Conservation (phyloP, 768 basidiomycete species). For the Kwoniella sp. region DNA sequence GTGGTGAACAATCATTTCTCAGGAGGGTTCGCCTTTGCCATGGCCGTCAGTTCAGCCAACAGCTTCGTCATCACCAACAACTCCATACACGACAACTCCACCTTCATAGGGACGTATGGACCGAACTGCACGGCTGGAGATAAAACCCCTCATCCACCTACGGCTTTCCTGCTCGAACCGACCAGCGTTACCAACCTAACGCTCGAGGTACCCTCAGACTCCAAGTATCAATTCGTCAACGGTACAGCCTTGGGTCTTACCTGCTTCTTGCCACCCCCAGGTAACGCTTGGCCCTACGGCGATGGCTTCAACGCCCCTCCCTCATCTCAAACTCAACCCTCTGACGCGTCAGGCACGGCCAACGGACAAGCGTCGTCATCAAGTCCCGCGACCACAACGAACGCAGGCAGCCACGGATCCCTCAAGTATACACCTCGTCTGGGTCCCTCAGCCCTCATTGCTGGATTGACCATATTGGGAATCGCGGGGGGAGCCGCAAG, state of each 20-base stretch:
- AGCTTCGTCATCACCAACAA: slow-evolving; percentile 35
- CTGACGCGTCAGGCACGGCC: no score
- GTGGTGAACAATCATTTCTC: slow-evolving; percentile 35
- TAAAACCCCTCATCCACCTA: slow-evolving; percentile 30
- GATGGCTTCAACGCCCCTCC: slow-evolving; percentile 9
- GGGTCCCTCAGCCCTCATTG: no score
- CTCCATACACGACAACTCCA: slow-evolving; percentile 32
- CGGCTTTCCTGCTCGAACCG: slow-evolving; percentile 23
- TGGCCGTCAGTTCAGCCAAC: slow-evolving; percentile 28
- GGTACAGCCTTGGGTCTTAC: slow-evolving; percentile 36
- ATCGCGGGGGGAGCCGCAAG: no score
- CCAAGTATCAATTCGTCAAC: slow-evolving; percentile 17
- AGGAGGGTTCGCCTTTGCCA: slow-evolving; percentile 42
- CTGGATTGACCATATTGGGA: no score
- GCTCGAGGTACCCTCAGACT: slow-evolving; percentile 15
- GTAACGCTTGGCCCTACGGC: slow-evolving; percentile 34
- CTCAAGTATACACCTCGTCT: no score
- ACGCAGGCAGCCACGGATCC: no score
- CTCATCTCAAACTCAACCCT: not conserved
- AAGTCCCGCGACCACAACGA: no score
- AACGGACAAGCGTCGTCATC: no score
- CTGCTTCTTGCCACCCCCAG: slow-evolving; percentile 30
- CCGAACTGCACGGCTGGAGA: slow-evolving; percentile 32
- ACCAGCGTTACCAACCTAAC: slow-evolving; percentile 24
- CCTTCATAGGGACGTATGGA: slow-evolving; percentile 33